phyloP scores from a whole-genome alignment of 306 rosid genomes.

The Hippophae gyantsensis region DNA sequence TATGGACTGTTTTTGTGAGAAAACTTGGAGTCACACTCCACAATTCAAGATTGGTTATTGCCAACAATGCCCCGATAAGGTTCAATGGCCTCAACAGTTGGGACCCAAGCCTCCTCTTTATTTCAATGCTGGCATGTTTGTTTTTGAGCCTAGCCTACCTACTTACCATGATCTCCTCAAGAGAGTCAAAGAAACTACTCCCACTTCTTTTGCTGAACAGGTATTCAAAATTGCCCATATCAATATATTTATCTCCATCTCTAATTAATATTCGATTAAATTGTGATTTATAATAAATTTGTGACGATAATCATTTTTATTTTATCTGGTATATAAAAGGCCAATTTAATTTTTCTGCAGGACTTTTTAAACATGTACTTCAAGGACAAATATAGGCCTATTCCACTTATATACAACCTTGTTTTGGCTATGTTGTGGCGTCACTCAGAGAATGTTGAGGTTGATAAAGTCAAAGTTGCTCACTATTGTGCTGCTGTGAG shows the following conservation, averaged over 20 bases:
- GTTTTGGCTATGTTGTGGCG: slow-evolving; percentile 80
- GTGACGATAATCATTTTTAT: too few relatives aligned
- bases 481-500: slow-evolving; percentile 83
- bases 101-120: slow-evolving; percentile 68
- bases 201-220: slow-evolving; percentile 83
- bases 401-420: slow-evolving; percentile 55
- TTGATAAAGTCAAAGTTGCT: slow-evolving; percentile 56
- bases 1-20: slow-evolving; percentile 80
- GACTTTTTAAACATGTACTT: slow-evolving; percentile 65
- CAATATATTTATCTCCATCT: too few relatives aligned
- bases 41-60: slow-evolving; percentile 58
- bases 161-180: slow-evolving; percentile 46
- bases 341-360: slow-evolving; percentile 13
- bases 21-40: slow-evolving; percentile 49
- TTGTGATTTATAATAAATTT: too few relatives aligned
- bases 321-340: too few relatives aligned
- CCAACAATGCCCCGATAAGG: slow-evolving; percentile 67
- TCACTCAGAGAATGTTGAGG: slow-evolving; percentile 59
- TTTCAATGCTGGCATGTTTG: slow-evolving; percentile 83
- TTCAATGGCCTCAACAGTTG: slow-evolving; percentile 41
- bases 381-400: slow-evolving; percentile 45
- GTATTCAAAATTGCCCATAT: slow-evolving; percentile 10
- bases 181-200: slow-evolving; percentile 27
- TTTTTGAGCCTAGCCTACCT: slow-evolving; percentile 39
- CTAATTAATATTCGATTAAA: too few relatives aligned